Evolutionary conservation across 1,284 basidiomycete species (phyloP).

Genomic region (Rhizoctonia solani): DNA sequence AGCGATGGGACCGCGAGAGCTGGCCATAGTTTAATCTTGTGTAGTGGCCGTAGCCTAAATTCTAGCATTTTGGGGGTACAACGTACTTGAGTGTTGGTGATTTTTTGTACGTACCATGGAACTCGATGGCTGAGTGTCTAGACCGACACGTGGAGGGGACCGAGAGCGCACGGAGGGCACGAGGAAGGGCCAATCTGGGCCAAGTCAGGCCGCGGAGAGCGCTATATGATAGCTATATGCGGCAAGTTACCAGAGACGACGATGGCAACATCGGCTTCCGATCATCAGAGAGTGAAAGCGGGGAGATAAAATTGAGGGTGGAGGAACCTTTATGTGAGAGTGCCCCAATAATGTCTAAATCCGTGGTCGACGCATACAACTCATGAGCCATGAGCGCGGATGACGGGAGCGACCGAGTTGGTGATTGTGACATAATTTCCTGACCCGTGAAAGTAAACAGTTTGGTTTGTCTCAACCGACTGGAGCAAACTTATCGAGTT

Average conservation of each 20-base stretch:
- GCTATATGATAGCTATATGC: constrained; percentile 24
- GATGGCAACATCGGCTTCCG: constrained; percentile 20
- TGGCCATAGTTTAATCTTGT: constrained; percentile 21
- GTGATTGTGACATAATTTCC: no score
- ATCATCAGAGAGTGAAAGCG: constrained; percentile 21
- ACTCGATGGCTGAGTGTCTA: neutral
- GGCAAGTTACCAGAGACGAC: constrained; percentile 6
- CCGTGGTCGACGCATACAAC: constrained; percentile 19
- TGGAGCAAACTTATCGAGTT: no score
- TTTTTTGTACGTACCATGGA: neutral
- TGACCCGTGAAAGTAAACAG: no score
- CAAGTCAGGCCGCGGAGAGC: neutral
- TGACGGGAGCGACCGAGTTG: neutral
- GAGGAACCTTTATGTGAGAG: neutral
- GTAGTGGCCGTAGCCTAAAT: constrained; percentile 4
- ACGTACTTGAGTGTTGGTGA: neutral
- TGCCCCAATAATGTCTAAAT: constrained; percentile 33
- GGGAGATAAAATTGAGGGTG: constrained; percentile 29
- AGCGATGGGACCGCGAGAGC: constrained; percentile 18
- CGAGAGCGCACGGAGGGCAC: constrained; percentile 24
- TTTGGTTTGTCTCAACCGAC: no score
- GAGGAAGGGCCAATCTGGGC: constrained; percentile 16
- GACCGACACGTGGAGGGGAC: constrained; percentile 33
- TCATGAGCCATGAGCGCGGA: constrained; percentile 19
- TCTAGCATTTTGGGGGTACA: constrained; percentile 13